Conservation (phyloP, 306 rosid species). For the Begonia fuchsioides region DNA sequence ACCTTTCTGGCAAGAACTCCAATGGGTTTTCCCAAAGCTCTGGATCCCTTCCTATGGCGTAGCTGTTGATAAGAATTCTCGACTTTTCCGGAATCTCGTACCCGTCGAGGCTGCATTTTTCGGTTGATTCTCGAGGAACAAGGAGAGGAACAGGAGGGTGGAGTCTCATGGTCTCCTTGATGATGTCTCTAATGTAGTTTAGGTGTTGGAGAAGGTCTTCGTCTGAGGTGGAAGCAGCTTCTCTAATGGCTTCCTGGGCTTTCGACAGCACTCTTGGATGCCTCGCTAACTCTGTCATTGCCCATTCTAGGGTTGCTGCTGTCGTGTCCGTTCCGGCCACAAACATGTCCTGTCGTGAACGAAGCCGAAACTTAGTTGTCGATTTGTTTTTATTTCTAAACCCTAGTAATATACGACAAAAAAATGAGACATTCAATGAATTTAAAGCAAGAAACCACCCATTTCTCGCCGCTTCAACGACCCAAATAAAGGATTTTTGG, state of each 20-base stretch:
- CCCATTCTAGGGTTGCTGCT: conserved; percentile 8
- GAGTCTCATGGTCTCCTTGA: conserved; percentile 24
- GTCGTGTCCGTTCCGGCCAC: conserved; percentile 13
- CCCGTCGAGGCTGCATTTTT: conserved; percentile 15
- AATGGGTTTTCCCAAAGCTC: conserved; percentile 21
- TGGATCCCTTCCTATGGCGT: conserved; percentile 24
- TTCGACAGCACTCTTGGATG: too few species aligned
- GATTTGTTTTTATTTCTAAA: too few species aligned
- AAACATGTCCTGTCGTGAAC: conserved; percentile 13
- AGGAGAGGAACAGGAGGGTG: conserved; percentile 22
- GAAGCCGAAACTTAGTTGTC: too few species aligned
- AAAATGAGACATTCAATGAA: too few species aligned
- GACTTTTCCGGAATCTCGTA: conserved; percentile 17
- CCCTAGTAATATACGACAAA: too few species aligned
- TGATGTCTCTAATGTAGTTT: conserved; percentile 16
- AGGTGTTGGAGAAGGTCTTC: conserved; percentile 16
- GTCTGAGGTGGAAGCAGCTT: too few species aligned
- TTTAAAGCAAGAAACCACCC: not conserved
- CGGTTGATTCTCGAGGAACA: conserved; percentile 30
- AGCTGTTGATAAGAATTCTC: conserved; percentile 13
- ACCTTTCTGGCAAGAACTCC: conserved; percentile 18
- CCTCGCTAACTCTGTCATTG: too few species aligned
- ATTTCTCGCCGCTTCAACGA: too few species aligned
- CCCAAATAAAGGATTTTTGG: too few species aligned
- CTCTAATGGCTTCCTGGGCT: too few species aligned